Percentiles rank a stretch among this genome's conserved stretches.
These are phyloP conservation scores for Magnusiomyces paraingens DNA, from an alignment of 1,139 yeast species.

Conservation along the genomic window DNA sequence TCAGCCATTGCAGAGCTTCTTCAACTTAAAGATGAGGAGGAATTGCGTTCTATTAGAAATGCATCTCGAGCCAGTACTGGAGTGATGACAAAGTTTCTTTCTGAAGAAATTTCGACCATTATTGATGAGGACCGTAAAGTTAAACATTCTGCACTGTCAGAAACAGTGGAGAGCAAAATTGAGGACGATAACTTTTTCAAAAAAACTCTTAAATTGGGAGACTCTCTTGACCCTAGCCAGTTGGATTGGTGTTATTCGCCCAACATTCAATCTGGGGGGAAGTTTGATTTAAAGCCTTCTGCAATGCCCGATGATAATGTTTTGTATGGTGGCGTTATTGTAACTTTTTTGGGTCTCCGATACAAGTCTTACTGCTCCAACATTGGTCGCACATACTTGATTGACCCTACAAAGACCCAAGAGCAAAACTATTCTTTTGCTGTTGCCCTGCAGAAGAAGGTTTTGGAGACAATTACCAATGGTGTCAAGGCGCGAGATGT, in stretches of 20 bases:
- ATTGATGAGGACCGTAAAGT: conserved; percentile 82
- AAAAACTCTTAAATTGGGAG: conserved; percentile 48
- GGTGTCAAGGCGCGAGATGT: conserved; percentile 64
- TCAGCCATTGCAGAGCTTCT: conserved; percentile 50
- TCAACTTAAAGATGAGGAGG: conserved; percentile 78
- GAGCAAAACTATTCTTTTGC: conserved; percentile 75
- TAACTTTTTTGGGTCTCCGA: conserved; percentile 79
- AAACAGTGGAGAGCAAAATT: conserved; percentile 71
- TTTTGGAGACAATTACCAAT: conserved; percentile 53
- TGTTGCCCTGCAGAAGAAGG: conserved; percentile 49
- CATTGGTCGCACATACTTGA: conserved; percentile 78
- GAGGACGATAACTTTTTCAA: conserved; percentile 67
- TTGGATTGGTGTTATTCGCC: conserved; percentile 96
- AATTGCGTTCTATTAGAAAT: conserved; percentile 53
- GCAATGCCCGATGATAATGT: conserved; percentile 66
- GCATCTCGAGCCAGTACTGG: conserved; percentile 78
- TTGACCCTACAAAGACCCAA: conserved; percentile 80
- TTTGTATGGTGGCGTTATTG: conserved; percentile 70
- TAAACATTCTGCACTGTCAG: conserved; percentile 67
- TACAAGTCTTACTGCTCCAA: conserved; percentile 88
- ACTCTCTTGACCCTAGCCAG: conserved; percentile 67
- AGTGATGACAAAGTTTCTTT: conserved; percentile 68
- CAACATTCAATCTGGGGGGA: conserved; percentile 82
- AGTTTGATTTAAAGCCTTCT: conserved; percentile 77
- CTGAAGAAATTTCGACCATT: conserved; percentile 80